These are phyloP conservation scores for Coniosporium tulheliwenetii DNA, from an alignment of 2,329 filamentous ascomycete species.

Conservation along the genomic window DNA sequence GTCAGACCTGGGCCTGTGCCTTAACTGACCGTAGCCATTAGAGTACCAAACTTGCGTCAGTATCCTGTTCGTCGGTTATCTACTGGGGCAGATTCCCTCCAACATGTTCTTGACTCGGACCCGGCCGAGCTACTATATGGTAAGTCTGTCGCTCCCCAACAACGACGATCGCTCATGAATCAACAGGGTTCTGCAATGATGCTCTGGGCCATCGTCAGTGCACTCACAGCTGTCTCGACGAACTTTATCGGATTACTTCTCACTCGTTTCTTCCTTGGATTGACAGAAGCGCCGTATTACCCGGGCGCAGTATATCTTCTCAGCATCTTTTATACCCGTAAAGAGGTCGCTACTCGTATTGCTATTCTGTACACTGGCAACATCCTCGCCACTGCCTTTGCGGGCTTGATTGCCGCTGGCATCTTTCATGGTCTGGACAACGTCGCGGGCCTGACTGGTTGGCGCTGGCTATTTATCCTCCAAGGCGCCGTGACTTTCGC, in stretches of 20 bases:
- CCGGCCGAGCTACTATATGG: slow-evolving; percentile 37
- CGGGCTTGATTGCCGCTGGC: slow-evolving; percentile 33
- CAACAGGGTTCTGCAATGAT: slow-evolving; percentile 18
- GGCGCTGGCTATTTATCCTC: slow-evolving; percentile 19
- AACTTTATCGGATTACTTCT: slow-evolving; percentile 28
- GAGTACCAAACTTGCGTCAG: slow-evolving; percentile 41
- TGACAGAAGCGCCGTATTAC: slow-evolving; percentile 36
- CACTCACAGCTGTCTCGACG: slow-evolving; percentile 30
- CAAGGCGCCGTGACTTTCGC: slow-evolving; percentile 12
- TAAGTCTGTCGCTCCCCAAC: slow-evolving; percentile 10
- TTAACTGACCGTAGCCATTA: too few relatives aligned
- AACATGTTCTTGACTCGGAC: slow-evolving; percentile 41
- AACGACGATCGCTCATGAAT: too few relatives aligned
- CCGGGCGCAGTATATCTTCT: slow-evolving; percentile 32
- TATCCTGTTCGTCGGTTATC: slow-evolving; percentile 43
- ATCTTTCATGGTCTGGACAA: slow-evolving; percentile 20
- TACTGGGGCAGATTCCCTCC: slow-evolving; percentile 46
- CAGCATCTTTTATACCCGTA: slow-evolving; percentile 29
- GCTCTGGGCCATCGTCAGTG: slow-evolving; percentile 23
- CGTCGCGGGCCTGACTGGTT: slow-evolving; percentile 23
- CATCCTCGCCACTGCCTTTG: slow-evolving; percentile 30
- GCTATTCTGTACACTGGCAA: slow-evolving; percentile 11
- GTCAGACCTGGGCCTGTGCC: slow-evolving; percentile 32
- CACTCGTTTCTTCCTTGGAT: slow-evolving; percentile 32
- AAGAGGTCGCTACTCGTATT: slow-evolving; percentile 15